A percentile compares a stretch with the other conserved stretches of the same genome.
These are phyloP conservation scores for Hymenoscyphus occultus DNA, from an alignment of 2,329 filamentous ascomycete species.

Conservation along the genomic window DNA sequence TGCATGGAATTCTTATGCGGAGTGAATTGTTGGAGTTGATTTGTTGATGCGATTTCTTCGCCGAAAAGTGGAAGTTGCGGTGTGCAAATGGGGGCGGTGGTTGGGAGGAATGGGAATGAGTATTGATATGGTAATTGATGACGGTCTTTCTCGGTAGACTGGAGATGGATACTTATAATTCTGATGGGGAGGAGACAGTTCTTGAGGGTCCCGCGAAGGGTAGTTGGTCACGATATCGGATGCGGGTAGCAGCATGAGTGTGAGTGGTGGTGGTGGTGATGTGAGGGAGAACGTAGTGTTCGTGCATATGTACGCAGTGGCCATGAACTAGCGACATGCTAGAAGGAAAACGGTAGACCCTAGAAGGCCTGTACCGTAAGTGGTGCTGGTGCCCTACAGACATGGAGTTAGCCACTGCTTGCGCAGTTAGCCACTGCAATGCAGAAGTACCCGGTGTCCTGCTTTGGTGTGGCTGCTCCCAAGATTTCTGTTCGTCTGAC, in stretches of 20 bases:
- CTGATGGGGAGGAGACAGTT: not conserved
- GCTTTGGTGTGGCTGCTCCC: too few relatives aligned
- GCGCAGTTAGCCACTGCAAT: too few relatives aligned
- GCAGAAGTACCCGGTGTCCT: too few relatives aligned
- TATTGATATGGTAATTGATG: not conserved
- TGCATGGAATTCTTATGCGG: not conserved
- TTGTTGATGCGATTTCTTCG: not conserved
- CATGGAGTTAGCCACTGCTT: not conserved
- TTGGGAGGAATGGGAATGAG: not conserved
- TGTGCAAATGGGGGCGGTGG: not conserved
- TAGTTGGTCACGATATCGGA: not conserved
- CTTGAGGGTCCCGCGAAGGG: not conserved
- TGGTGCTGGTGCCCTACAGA: too few relatives aligned
- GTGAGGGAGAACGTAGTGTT: not conserved
- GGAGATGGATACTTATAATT: not conserved
- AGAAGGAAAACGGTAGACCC: not conserved
- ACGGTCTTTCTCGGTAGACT: not conserved
- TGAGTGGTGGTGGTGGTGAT: not conserved
- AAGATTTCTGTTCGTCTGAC: too few relatives aligned
- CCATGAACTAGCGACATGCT: not conserved
- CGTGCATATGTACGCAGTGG: not conserved
- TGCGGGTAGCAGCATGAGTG: slow-evolving; percentile 3
- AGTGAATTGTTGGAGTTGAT: not conserved
- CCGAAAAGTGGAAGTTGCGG: not conserved
- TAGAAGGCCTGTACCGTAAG: not conserved